A percentile compares a stretch with the other conserved stretches of the same genome.
phyloP scores from a whole-genome alignment of 208 protist genomes.

The Spongospora subterranea region DNA sequence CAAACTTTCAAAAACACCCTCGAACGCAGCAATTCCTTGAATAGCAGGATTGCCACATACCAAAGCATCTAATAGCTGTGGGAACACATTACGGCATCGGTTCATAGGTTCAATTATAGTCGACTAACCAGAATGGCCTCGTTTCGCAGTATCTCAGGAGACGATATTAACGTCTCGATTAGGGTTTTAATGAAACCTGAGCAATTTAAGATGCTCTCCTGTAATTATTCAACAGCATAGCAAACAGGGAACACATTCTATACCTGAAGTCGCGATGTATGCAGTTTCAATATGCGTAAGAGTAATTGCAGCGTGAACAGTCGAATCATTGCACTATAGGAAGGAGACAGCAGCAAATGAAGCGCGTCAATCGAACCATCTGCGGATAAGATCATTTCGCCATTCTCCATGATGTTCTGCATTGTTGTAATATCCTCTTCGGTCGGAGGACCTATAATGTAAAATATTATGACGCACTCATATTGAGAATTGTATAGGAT shows the following conservation, averaged over 20 bases:
- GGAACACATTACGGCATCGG: not conserved
- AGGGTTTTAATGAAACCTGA: slow-evolving; percentile 25
- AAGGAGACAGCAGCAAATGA: not conserved
- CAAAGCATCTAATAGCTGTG: not conserved
- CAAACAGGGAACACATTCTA: too few relatives aligned
- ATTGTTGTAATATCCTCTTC: too few relatives aligned
- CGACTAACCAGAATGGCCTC: slow-evolving; percentile 25
- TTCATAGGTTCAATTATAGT: not conserved
- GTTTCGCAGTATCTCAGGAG: slow-evolving; percentile 21
- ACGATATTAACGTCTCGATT: not conserved
- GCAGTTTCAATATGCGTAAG: not conserved
- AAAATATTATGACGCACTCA: not conserved
- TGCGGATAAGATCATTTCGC: not conserved
- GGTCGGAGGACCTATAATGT: not conserved
- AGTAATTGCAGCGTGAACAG: not conserved
- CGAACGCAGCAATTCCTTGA: slow-evolving; percentile 7
- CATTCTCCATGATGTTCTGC: not conserved
- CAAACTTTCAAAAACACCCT: slow-evolving; percentile 9
- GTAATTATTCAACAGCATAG: too few relatives aligned
- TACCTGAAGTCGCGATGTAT: not conserved
- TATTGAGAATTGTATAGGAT: not conserved
- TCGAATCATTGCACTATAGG: not conserved
- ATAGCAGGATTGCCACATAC: slow-evolving; percentile 14
- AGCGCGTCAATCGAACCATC: not conserved
- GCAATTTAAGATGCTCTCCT: not conserved